Conservation (phyloP, 768 basidiomycete genomes). For the Hemileccinum rubropunctum region DNA sequence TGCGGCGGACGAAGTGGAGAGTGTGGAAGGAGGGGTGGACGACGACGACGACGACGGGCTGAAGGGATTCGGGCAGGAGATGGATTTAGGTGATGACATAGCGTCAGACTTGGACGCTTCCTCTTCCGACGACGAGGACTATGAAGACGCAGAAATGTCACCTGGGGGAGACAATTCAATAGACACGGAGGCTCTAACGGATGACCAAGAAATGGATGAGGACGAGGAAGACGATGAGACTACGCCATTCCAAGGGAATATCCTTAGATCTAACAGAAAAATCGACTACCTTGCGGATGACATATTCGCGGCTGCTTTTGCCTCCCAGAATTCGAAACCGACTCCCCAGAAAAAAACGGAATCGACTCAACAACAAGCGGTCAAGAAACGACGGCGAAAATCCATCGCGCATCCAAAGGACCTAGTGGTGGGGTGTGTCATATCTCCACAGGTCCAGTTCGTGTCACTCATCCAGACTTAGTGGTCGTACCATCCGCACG, state of each 20-base stretch:
- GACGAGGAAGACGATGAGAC: conserved; percentile 7
- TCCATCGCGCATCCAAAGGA: conserved; percentile 43
- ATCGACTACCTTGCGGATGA: conserved; percentile 63
- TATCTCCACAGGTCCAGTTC: neutral
- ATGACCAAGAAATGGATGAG: conserved; percentile 20
- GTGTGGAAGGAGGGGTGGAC: conserved; percentile 17
- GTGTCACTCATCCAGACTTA: conserved; percentile 23
- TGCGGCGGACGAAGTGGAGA: conserved; percentile 22
- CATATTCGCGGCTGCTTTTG: conserved; percentile 57
- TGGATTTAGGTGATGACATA: conserved; percentile 9
- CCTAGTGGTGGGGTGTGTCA: conserved; percentile 49
- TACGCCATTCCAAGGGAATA: neutral
- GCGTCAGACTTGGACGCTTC: conserved; percentile 12
- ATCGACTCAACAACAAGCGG: conserved; percentile 22
- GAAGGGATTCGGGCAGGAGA: conserved; percentile 4
- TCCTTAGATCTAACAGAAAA: conserved; percentile 28
- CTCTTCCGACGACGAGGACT: neutral
- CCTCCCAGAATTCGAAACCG: conserved; percentile 27
- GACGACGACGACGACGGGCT: conserved; percentile 22
- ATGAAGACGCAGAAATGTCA: conserved; percentile 13
- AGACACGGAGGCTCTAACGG: conserved; percentile 14
- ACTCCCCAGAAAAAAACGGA: conserved; percentile 18
- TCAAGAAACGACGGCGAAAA: conserved; percentile 33
- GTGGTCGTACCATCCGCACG: conserved; percentile 53
- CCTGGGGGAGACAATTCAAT: conserved; percentile 1